Evolutionary conservation across 768 basidiomycete species (phyloP).

Genomic region (Mycena venus): DNA sequence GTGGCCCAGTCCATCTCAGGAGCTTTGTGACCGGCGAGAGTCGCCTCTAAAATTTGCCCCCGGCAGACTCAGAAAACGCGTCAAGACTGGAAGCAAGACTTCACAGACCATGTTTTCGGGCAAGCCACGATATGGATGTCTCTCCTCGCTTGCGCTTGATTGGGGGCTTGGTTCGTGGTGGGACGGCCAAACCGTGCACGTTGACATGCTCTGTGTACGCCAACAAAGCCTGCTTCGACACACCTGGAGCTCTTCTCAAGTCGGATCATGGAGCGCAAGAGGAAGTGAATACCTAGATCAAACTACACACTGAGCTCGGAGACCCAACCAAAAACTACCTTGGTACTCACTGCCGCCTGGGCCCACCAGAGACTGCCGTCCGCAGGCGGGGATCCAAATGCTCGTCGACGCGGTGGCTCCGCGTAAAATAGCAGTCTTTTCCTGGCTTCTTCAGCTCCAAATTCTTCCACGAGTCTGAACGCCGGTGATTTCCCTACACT

Average conservation of each 20-base stretch:
- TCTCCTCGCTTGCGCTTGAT: conserved; percentile 1
- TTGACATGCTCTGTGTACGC: background rate
- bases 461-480: background rate
- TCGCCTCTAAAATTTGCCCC: background rate
- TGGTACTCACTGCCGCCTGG: conserved; percentile 5
- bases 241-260: background rate
- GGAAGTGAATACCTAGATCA: background rate
- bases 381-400: background rate
- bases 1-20: conserved; percentile 15
- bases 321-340: background rate
- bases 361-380: conserved; percentile 5
- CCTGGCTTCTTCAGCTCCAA: background rate
- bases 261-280: background rate
- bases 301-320: background rate
- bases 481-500: too few relatives aligned
- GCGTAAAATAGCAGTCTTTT: background rate
- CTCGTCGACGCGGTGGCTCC: background rate
- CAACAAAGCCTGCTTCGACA: background rate
- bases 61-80: background rate
- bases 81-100: too few relatives aligned
- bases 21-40: background rate
- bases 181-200: background rate
- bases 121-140: background rate
- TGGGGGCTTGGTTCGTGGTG: background rate
- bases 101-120: background rate